Evolutionary conservation across 2,329 filamentous ascomycete species (phyloP).

Genomic region (Colletotrichum navitas): DNA sequence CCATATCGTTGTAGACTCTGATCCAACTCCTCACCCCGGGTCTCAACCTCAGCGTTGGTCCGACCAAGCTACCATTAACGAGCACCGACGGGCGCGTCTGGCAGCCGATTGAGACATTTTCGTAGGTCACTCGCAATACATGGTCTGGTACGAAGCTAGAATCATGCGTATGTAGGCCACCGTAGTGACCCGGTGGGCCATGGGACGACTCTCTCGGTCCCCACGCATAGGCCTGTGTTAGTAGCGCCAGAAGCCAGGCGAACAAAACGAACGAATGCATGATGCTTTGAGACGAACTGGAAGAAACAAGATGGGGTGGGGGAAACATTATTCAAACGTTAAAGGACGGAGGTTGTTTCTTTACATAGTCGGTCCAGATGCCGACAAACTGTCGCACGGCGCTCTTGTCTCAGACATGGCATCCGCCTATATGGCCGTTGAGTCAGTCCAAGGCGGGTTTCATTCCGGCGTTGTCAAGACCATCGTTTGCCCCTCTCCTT

Average conservation of each 20-base stretch:
- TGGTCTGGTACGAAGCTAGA: conserved; percentile 31
- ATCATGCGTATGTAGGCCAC: conserved; percentile 26
- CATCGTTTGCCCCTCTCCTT: background rate
- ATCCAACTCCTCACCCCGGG: conserved; percentile 67
- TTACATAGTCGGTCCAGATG: background rate
- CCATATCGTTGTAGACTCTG: conserved; percentile 69
- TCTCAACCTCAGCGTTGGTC: conserved; percentile 61
- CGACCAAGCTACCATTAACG: conserved; percentile 66
- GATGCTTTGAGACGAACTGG: background rate
- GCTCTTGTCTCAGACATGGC: background rate
- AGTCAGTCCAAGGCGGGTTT: background rate
- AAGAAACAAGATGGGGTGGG: background rate
- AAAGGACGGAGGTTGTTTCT: background rate
- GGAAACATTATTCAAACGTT: background rate
- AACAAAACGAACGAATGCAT: conserved; percentile 27
- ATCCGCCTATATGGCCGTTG: background rate
- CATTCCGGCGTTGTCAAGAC: background rate
- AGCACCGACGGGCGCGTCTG: conserved; percentile 60
- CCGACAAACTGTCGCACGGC: background rate
- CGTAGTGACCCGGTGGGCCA: conserved; percentile 35
- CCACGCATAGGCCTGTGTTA: conserved; percentile 27
- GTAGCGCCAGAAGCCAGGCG: conserved; percentile 21
- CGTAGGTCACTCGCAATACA: conserved; percentile 34
- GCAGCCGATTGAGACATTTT: conserved; percentile 60
- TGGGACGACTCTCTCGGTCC: conserved; percentile 13